A percentile compares a stretch with the other conserved stretches of the same genome.
Evolutionary conservation across 2,329 filamentous ascomycete species (phyloP).

Genomic region (Acephala macrosclerotiorum): DNA sequence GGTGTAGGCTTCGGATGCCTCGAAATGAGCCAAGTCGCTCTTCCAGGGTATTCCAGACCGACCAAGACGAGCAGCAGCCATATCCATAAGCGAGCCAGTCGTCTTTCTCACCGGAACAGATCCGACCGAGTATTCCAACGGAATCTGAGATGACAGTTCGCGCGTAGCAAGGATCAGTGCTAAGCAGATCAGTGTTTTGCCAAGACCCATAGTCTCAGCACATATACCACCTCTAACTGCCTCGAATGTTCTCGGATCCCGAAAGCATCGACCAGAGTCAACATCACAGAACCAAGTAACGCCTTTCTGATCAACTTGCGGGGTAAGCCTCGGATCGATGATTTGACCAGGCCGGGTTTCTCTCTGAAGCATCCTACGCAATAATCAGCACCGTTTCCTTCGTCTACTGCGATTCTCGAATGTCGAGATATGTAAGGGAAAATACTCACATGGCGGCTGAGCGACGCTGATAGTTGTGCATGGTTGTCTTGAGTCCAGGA

Average conservation of each 20-base stretch:
- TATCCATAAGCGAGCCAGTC: constrained; percentile 73
- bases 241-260: constrained; percentile 77
- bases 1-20: constrained; percentile 47
- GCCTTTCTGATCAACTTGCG: constrained; percentile 66
- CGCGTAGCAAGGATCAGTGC: constrained; percentile 79
- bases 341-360: constrained; percentile 71
- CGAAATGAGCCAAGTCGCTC: constrained; percentile 60
- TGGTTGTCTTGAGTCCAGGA: constrained; percentile 64
- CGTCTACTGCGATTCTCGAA: too few relatives aligned
- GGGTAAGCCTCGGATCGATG: constrained; percentile 77
- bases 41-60: constrained; percentile 76
- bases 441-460: constrained; percentile 66
- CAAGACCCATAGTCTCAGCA: constrained; percentile 81
- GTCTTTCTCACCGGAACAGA: constrained; percentile 49
- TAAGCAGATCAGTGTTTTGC: constrained; percentile 90
- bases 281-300: constrained; percentile 74
- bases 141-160: constrained; percentile 70
- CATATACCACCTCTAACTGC: constrained; percentile 78
- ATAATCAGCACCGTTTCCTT: too few relatives aligned
- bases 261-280: constrained; percentile 66
- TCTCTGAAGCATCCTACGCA: constrained; percentile 74
- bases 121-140: constrained; percentile 62
- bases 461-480: constrained; percentile 82
- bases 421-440: too few relatives aligned
- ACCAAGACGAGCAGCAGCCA: constrained; percentile 76